A percentile compares a stretch with the other conserved stretches of the same genome.
These are phyloP conservation scores for Kodamaea nitidulidarum DNA, from an alignment of 805 yeast genomes.

Conservation along the genomic window DNA sequence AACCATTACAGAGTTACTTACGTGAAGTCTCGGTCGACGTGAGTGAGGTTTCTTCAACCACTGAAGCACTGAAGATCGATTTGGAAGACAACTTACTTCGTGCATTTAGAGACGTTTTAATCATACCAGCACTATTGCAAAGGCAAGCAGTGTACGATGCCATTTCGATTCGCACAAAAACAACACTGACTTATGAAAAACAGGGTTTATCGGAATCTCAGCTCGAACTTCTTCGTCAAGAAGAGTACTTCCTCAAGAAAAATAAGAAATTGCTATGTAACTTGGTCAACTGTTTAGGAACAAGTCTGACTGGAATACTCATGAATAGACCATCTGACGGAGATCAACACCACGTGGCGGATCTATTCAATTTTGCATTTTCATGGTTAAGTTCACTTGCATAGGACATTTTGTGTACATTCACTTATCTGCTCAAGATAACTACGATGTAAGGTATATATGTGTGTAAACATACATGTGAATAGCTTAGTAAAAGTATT, in stretches of 20 bases:
- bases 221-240: constrained; percentile 8
- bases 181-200: background rate
- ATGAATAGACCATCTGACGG: constrained; percentile 18
- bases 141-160: constrained; percentile 11
- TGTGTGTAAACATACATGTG: too few species aligned
- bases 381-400: constrained; percentile 17
- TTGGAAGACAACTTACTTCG: constrained; percentile 24
- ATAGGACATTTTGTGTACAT: background rate
- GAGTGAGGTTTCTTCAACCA: constrained; percentile 1
- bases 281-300: constrained; percentile 20
- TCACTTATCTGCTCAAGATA: background rate
- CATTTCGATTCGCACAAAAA: background rate
- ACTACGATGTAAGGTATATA: background rate
- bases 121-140: constrained; percentile 22
- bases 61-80: constrained; percentile 15
- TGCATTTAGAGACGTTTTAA: constrained; percentile 26
- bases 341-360: constrained; percentile 17
- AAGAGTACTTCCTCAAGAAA: constrained; percentile 5
- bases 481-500: too few species aligned
- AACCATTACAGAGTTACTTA: constrained; percentile 21
- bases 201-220: background rate
- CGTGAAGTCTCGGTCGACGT: constrained; percentile 13
- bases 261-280: constrained; percentile 10
- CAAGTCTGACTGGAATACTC: constrained; percentile 15
- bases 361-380: constrained; percentile 17